phyloP scores from a whole-genome alignment of 805 yeast species.

The Sungouiella blattae region DNA sequence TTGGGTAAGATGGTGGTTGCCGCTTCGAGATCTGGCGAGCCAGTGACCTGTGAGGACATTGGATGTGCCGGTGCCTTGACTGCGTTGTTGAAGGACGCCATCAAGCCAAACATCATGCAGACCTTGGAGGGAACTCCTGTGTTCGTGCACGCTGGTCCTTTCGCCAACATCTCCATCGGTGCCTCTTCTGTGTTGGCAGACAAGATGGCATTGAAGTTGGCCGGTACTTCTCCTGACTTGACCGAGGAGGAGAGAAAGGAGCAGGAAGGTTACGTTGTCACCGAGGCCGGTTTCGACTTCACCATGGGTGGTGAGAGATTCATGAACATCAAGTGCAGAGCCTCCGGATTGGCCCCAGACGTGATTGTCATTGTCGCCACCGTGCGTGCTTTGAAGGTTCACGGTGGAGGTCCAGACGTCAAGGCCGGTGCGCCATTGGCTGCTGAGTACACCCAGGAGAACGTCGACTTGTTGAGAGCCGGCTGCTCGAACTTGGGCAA shows the following conservation, averaged over 20 bases:
- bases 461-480: conserved; percentile 60
- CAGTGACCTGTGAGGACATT: conserved; percentile 78
- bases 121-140: conserved; percentile 87
- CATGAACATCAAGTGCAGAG: conserved; percentile 75
- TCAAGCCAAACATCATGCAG: conserved; percentile 84
- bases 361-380: conserved; percentile 81
- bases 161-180: conserved; percentile 84
- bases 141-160: conserved; percentile 84
- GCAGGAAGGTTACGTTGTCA: conserved; percentile 71
- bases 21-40: conserved; percentile 61
- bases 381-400: conserved; percentile 78
- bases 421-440: conserved; percentile 82
- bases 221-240: conserved; percentile 57
- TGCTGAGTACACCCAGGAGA: conserved; percentile 66
- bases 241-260: conserved; percentile 40
- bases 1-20: conserved; percentile 76
- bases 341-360: conserved; percentile 77
- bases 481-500: conserved; percentile 77
- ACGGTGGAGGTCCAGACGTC: conserved; percentile 87
- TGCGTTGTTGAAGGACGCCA: conserved; percentile 75
- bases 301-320: conserved; percentile 92
- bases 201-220: conserved; percentile 73
- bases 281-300: conserved; percentile 88
- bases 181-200: conserved; percentile 83
- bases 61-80: conserved; percentile 87